Conservation (phyloP, 2,329 filamentous ascomycete genomes). For the Colletotrichum orchidophilum region DNA sequence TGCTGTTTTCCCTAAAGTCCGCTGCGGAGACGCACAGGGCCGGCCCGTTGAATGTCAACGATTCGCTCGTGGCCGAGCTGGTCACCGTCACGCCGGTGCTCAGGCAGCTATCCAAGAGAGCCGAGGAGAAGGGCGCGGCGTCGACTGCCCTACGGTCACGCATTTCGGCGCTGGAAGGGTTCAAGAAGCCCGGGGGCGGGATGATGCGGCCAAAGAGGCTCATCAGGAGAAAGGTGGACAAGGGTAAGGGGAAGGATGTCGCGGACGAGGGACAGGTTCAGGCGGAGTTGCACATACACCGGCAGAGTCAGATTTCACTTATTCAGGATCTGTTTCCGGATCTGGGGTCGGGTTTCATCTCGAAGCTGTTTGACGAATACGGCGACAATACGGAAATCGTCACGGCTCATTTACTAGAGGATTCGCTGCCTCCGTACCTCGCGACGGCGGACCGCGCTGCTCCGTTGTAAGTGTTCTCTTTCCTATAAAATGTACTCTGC, state of each 20-base stretch:
- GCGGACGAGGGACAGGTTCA: constrained; percentile 49
- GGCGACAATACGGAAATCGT: constrained; percentile 80
- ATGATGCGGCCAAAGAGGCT: constrained; percentile 61
- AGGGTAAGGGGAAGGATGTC: constrained; percentile 66
- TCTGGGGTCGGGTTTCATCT: constrained; percentile 83
- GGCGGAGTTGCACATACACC: constrained; percentile 76
- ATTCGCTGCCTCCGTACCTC: constrained; percentile 76
- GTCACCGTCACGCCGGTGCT: constrained; percentile 83
- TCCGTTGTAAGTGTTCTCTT: constrained; percentile 60
- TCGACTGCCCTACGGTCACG: constrained; percentile 68
- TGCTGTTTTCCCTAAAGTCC: constrained; percentile 82
- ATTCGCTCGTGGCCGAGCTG: constrained; percentile 82
- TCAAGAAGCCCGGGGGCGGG: constrained; percentile 63
- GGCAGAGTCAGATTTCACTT: constrained; percentile 84
- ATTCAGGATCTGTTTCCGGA: constrained; percentile 95
- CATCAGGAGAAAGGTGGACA: constrained; percentile 66
- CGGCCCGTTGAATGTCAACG: constrained; percentile 65
- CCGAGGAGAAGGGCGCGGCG: constrained; percentile 58
- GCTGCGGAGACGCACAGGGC: constrained; percentile 72
- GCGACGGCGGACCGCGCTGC: constrained; percentile 70
- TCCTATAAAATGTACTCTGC: not conserved
- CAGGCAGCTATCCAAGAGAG: constrained; percentile 65
- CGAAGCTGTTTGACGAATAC: constrained; percentile 83
- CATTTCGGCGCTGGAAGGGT: constrained; percentile 67
- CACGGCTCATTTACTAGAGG: constrained; percentile 83